Evolutionary conservation across 257 asterid species (phyloP), one percentile per base, ranked within the genome.

Genomic region (Orobanche coerulescens): DNA sequence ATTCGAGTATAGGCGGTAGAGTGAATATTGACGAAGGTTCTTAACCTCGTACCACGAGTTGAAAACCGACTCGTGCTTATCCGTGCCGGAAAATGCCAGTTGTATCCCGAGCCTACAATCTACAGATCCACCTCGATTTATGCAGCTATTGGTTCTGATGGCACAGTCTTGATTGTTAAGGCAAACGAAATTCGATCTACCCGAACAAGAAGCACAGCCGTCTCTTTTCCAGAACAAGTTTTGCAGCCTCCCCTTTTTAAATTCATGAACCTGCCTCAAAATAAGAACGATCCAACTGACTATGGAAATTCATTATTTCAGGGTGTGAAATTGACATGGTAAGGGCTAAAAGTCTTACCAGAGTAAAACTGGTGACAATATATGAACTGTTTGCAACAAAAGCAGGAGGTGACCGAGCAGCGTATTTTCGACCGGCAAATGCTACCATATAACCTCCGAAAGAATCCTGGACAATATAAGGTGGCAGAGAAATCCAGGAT

Each of bases 381-480:
- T 1, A 83, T 50, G 92, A 78, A 58, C 68, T 20, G 51, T 90
- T 90, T 18, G 84, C 95, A 67, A 84, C 92, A 56, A 90, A 90
- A 62, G 97, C 86, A 50, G 94, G 92, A 61, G 64, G 55, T 58
- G 98, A 93, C 75, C 95, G 81, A 25, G 97, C 97, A 67, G 98
- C 97, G 56, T 86, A 82, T 74, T 69, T 89, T 60, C 92, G 74
- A 55, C 99, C 99, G 66, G 99, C 94, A 76, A 93, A 89, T 68
- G 97, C 99, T 54, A 86, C 99, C 99, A 93, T 93, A 64, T 86
- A 89, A 57, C 97, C 99, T 65, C 99, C 99, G 34, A 70, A 75
- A 16, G 80, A 49, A 57, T 83, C 99, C 99, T 93, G 75, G 18
- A 12, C 33, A 49, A 16, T 46, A 6, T 9, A 22, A 50, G 15